A percentile compares a stretch with the other conserved stretches of the same genome.
phyloP scores from a whole-genome alignment of 2,329 filamentous ascomycete species.

The Apiospora koreana region DNA sequence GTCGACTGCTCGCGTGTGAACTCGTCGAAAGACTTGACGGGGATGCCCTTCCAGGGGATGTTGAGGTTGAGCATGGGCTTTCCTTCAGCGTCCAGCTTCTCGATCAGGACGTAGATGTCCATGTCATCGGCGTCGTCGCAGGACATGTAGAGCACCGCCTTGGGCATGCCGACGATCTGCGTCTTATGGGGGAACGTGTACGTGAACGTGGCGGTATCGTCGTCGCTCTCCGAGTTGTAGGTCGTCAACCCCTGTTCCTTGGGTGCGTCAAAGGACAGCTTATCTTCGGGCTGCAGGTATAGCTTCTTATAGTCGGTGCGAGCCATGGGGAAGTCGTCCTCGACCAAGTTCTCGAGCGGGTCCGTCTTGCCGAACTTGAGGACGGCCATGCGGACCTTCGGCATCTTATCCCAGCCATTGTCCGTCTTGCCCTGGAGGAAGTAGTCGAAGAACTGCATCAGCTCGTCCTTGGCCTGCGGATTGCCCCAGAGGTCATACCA shows the following conservation, averaged over 20 bases:
- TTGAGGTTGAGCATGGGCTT: conserved; percentile 26
- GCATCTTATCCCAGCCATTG: conserved; percentile 47
- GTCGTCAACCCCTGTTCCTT: conserved; percentile 15
- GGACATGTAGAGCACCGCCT: conserved; percentile 44
- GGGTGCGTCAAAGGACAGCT: conserved; percentile 16
- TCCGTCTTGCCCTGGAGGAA: conserved; percentile 39
- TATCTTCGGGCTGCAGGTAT: conserved; percentile 12
- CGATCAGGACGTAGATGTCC: conserved; percentile 41
- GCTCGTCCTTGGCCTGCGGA: conserved; percentile 32
- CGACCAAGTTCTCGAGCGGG: conserved; percentile 28
- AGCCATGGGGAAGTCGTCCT: conserved; percentile 18
- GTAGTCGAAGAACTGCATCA: conserved; percentile 43
- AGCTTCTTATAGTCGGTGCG: conserved; percentile 19
- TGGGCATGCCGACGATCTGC: conserved; percentile 42
- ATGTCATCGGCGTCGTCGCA: conserved; percentile 41
- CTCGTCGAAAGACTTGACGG: conserved; percentile 22
- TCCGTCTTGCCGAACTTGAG: conserved; percentile 33
- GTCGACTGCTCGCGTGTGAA: conserved; percentile 22
- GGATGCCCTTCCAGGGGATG: conserved; percentile 25
- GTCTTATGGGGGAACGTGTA: conserved; percentile 37
- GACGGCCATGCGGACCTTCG: conserved; percentile 40
- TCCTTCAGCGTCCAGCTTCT: conserved; percentile 32
- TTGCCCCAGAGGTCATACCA: conserved; percentile 44
- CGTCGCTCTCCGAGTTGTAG: conserved; percentile 31
- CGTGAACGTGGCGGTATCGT: conserved; percentile 30